phyloP scores from a whole-genome alignment of 192 early-diverging fungal genomes.

The Coemansia interrupta region DNA sequence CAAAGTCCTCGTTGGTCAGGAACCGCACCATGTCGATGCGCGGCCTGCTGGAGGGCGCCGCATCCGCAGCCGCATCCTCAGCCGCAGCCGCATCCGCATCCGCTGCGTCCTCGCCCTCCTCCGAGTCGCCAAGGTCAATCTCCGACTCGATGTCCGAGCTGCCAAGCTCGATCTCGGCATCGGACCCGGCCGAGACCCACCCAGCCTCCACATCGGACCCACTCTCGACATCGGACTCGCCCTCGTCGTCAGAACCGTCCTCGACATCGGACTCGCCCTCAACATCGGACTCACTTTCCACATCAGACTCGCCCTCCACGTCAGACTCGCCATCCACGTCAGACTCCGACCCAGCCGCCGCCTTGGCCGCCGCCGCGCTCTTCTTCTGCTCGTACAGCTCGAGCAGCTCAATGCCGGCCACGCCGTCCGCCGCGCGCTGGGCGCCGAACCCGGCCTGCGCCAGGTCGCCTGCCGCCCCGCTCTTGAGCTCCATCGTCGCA shows the following conservation, averaged over 20 bases:
- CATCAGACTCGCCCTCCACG: constrained; percentile 29
- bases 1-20: constrained; percentile 71
- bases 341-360: background rate
- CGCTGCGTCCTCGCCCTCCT: constrained; percentile 12
- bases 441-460: constrained; percentile 68
- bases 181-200: too few relatives aligned
- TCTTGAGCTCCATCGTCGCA: constrained; percentile 67
- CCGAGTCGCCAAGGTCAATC: constrained; percentile 51
- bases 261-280: constrained; percentile 18
- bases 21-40: constrained; percentile 80
- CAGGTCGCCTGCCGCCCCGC: constrained; percentile 48
- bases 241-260: constrained; percentile 44
- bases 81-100: constrained; percentile 1
- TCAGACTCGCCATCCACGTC: constrained; percentile 13
- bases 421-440: constrained; percentile 58
- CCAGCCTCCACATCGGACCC: background rate
- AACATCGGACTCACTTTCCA: constrained; percentile 50
- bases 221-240: constrained; percentile 43
- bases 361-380: background rate
- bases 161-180: background rate
- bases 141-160: constrained; percentile 12
- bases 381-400: constrained; percentile 46
- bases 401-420: constrained; percentile 80
- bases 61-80: background rate
- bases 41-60: constrained; percentile 16